phyloP scores from a whole-genome alignment of 768 basidiomycete species.

The Rhizopogon vulgaris region DNA sequence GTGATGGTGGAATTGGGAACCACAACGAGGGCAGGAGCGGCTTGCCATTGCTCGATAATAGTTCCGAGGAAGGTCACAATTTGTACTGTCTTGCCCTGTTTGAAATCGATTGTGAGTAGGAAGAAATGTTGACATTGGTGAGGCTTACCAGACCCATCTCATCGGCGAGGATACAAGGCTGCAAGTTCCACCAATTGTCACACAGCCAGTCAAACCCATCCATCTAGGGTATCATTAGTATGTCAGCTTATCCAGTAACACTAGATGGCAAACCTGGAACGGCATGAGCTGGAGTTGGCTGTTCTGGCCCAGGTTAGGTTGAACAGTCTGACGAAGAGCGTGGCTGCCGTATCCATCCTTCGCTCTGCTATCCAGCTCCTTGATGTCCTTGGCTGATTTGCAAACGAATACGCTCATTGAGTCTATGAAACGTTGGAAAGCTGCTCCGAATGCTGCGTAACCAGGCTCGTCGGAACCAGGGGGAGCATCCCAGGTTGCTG shows the following conservation, averaged over 20 bases:
- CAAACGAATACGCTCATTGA: conserved; percentile 59
- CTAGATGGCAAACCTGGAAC: conserved; percentile 59
- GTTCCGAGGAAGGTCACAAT: conserved; percentile 79
- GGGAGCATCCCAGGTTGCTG: conserved; percentile 93
- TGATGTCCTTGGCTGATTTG: conserved; percentile 33
- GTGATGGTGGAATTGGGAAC: conserved; percentile 96
- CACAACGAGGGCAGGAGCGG: conserved; percentile 79
- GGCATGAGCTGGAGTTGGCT: conserved; percentile 67
- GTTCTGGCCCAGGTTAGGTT: conserved; percentile 65
- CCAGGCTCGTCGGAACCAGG: conserved; percentile 51
- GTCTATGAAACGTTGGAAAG: conserved; percentile 60
- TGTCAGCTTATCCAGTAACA: background rate
- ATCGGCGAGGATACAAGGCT: conserved; percentile 88
- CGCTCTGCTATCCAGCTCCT: conserved; percentile 45
- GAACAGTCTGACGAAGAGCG: conserved; percentile 39
- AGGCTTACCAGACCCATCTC: conserved; percentile 87
- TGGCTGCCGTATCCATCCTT: conserved; percentile 47
- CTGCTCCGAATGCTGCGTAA: conserved; percentile 60
- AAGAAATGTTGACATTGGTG: background rate
- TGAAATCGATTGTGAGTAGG: conserved; percentile 6
- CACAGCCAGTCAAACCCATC: conserved; percentile 83
- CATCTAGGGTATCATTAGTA: conserved; percentile 36
- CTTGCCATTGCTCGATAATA: conserved; percentile 47
- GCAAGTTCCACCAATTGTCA: conserved; percentile 83
- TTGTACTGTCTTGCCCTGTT: conserved; percentile 87